Evolutionary conservation across 139 green algal genomes (phyloP).

Genomic region (Eudorina sp.): DNA sequence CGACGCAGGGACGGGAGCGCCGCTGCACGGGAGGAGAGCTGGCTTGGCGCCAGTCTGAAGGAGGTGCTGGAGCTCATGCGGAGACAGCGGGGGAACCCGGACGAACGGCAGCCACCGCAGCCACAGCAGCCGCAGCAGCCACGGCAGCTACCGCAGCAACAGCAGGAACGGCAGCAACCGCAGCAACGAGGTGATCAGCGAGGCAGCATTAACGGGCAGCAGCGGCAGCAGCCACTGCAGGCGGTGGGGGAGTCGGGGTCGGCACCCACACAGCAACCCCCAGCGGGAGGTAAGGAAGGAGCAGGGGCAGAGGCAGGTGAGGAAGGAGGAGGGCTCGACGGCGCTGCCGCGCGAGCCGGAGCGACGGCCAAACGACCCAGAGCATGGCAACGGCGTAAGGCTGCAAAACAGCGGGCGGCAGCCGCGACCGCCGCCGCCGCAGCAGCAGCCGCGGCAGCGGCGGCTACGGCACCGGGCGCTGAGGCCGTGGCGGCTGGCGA

Average conservation of each 20-base stretch:
- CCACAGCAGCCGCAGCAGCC: neutral
- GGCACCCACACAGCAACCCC: too few species aligned
- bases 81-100: neutral
- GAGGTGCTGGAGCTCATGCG: neutral
- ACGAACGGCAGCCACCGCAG: neutral
- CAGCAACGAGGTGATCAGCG: neutral
- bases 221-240: neutral
- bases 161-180: neutral
- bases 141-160: neutral
- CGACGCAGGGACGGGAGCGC: too few species aligned
- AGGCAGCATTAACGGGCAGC: neutral
- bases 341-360: too few species aligned
- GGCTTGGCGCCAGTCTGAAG: neutral
- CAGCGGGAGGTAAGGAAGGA: too few species aligned
- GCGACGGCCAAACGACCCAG: neutral
- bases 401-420: constrained; percentile 16
- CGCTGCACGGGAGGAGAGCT: too few species aligned
- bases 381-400: constrained; percentile 49
- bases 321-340: too few species aligned
- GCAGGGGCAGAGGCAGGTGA: too few species aligned
- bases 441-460: neutral
- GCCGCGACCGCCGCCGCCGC: neutral
- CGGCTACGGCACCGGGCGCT: neutral
- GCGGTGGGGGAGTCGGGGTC: neutral
- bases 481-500: neutral